Evolutionary conservation across 2,329 filamentous ascomycete genomes (phyloP).

Genomic region (Penicillium aurantiogriseum): DNA sequence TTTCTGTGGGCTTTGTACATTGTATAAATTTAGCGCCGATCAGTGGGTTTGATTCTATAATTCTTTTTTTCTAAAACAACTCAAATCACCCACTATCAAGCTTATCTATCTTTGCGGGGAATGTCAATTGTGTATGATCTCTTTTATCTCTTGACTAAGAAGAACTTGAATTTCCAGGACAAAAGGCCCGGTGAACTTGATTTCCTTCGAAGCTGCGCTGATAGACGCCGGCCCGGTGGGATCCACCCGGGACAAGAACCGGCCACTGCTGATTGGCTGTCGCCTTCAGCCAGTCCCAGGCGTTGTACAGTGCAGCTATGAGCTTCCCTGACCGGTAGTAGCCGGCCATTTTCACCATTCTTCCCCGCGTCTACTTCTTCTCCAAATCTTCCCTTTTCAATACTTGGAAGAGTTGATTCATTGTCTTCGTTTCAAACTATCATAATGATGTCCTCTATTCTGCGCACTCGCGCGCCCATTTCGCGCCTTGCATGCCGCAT

Average conservation of each 20-base stretch:
- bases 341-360: slow-evolving; percentile 22
- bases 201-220: neutral
- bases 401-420: neutral
- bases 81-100: neutral
- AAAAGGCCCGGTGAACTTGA: neutral
- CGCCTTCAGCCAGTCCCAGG: neutral
- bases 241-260: slow-evolving; percentile 18
- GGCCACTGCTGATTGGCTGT: slow-evolving; percentile 10
- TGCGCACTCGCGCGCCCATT: slow-evolving; percentile 29
- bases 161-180: neutral
- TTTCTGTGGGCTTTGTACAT: neutral
- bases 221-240: slow-evolving; percentile 11
- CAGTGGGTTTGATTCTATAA: neutral
- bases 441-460: slow-evolving; percentile 32
- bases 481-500: slow-evolving; percentile 22
- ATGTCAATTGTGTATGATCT: neutral
- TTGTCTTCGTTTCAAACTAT: neutral
- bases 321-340: slow-evolving; percentile 17
- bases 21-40: neutral
- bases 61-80: neutral
- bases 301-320: neutral
- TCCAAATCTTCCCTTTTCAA: slow-evolving; percentile 6
- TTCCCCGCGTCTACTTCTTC: slow-evolving; percentile 28
- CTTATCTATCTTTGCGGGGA: neutral
- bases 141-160: neutral